Conservation (phyloP, 805 yeast genomes). For the Lipomyces orientalis region DNA sequence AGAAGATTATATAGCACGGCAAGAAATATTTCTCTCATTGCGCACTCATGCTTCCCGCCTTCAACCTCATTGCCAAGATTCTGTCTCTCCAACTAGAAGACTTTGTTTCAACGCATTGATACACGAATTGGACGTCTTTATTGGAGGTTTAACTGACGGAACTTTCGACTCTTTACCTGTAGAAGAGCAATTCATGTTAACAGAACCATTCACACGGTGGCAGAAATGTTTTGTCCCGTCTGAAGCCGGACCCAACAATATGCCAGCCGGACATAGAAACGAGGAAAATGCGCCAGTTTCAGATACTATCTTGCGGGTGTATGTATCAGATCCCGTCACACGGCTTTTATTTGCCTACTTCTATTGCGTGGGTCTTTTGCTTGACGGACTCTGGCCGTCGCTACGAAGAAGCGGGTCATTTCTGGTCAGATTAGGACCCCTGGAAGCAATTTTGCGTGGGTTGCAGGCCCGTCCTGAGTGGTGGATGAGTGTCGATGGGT, state of each 20-base stretch:
- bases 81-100: neutral
- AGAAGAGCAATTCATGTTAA: constrained; percentile 1
- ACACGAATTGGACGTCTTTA: constrained; percentile 6
- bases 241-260: constrained; percentile 13
- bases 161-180: neutral
- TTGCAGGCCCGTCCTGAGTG: constrained; percentile 17
- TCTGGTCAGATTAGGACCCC: constrained; percentile 22
- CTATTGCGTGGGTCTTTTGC: constrained; percentile 14
- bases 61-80: neutral
- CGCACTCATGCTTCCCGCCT: constrained; percentile 1
- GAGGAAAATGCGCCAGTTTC: too few species aligned
- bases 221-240: constrained; percentile 24
- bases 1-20: neutral
- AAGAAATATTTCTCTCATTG: neutral
- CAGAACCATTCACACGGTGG: constrained; percentile 21
- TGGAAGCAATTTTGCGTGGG: constrained; percentile 19
- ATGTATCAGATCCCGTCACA: neutral
- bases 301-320: too few species aligned
- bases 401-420: constrained; percentile 16
- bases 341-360: constrained; percentile 25
- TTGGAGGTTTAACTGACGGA: constrained; percentile 1
- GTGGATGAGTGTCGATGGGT: constrained; percentile 13
- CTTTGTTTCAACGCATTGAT: constrained; percentile 9
- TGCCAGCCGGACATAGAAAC: constrained; percentile 6
- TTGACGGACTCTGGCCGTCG: constrained; percentile 19